These are phyloP conservation scores for Trichocladium antarcticum DNA, from an alignment of 495 filamentous ascomycete genomes.

Conservation along the genomic window DNA sequence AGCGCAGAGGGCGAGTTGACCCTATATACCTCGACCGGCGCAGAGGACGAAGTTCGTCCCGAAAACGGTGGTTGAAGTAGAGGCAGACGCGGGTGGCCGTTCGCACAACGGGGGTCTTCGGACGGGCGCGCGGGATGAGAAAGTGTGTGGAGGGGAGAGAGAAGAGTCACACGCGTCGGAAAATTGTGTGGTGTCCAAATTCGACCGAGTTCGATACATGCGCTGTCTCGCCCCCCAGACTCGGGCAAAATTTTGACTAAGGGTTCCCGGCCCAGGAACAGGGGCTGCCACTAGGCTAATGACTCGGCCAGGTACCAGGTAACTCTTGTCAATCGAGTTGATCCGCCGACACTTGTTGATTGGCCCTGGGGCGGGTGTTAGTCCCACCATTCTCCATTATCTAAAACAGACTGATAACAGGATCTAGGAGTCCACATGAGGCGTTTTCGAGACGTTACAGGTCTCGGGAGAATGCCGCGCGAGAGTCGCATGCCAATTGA, in stretches of 20 bases:
- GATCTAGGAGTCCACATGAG: too few species aligned
- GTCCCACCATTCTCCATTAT: conserved; percentile 18
- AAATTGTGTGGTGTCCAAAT: conserved; percentile 27
- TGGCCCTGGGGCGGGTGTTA: conserved; percentile 5
- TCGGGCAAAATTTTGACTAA: conserved; percentile 18
- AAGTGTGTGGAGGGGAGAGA: conserved; percentile 16
- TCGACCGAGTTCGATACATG: conserved; percentile 21
- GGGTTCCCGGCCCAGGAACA: conserved; percentile 2
- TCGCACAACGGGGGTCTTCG: conserved; percentile 12
- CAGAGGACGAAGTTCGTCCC: background rate
- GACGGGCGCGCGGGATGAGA: conserved; percentile 19
- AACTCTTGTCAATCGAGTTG: conserved; percentile 13
- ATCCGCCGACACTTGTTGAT: too few species aligned
- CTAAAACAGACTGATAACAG: conserved; percentile 28
- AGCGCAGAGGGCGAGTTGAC: too few species aligned
- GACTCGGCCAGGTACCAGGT: background rate
- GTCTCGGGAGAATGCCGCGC: background rate
- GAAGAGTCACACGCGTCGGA: conserved; percentile 26
- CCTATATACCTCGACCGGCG: conserved; percentile 17
- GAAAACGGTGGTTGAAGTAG: background rate
- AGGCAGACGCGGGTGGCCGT: conserved; percentile 7
- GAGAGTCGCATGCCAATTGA: background rate
- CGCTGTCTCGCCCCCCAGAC: conserved; percentile 11
- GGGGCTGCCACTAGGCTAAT: conserved; percentile 4
- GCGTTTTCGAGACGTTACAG: too few species aligned